Percentiles rank a stretch among this genome's conserved stretches.
These are phyloP conservation scores for Citrus unshiu DNA, from an alignment of 345 rosid genomes.

Conservation along the genomic window DNA sequence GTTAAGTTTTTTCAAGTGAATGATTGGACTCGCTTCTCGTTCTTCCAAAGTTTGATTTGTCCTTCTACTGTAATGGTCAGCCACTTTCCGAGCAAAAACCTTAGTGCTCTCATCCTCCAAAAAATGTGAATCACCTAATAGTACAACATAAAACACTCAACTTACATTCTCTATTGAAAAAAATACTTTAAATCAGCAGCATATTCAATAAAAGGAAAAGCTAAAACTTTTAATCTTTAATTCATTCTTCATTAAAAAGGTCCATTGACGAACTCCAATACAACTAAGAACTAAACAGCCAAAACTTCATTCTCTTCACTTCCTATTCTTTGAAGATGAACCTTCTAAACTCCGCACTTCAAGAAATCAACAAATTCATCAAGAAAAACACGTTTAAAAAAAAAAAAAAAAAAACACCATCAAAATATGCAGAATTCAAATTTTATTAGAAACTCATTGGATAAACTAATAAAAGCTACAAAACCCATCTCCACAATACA, in stretches of 20 bases:
- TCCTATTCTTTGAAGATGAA: neutral
- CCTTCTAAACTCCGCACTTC: neutral
- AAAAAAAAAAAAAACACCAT: neutral
- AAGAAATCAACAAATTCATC: neutral
- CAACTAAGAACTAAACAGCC: neutral
- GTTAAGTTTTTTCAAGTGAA: conserved; percentile 92
- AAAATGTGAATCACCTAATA: conserved; percentile 59
- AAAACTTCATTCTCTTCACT: conserved; percentile 5
- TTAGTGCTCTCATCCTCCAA: conserved; percentile 63
- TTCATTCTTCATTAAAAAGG: neutral
- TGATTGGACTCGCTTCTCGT: conserved; percentile 97
- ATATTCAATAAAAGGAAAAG: neutral
- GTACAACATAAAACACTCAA: conserved; percentile 17
- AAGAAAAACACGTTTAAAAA: neutral
- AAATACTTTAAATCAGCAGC: neutral
- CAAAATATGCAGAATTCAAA: neutral
- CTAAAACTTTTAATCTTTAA: neutral
- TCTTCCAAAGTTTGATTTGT: conserved; percentile 95
- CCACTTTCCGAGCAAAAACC: conserved; percentile 67
- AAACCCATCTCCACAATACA: conserved; percentile 4
- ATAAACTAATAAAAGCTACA: neutral
- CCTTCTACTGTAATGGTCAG: conserved; percentile 96
- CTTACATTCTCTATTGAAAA: neutral
- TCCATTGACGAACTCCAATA: neutral
- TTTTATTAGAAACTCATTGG: neutral